Evolutionary conservation across 176 grass and related monocot species (phyloP).

Genomic region (Guadua angustifolia): DNA sequence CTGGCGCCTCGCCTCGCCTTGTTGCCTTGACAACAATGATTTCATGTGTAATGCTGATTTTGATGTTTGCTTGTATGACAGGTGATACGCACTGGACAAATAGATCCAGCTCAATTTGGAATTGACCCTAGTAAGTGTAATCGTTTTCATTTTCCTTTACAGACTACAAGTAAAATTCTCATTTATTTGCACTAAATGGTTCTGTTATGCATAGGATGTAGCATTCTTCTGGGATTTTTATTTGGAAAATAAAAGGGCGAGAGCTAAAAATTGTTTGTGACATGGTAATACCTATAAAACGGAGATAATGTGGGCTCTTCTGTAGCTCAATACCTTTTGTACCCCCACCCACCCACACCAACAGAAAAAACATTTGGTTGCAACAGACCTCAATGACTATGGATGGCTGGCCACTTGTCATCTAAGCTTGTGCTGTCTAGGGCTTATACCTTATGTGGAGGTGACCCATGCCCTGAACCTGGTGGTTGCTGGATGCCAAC

Average conservation of each 20-base stretch:
- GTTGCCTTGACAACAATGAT: background rate
- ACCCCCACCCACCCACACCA: background rate
- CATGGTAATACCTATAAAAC: constrained; percentile 9
- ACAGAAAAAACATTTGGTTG: background rate
- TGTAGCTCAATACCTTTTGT: background rate
- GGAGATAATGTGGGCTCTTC: background rate
- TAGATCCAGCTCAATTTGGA: constrained; percentile 92
- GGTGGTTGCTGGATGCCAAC: constrained; percentile 4
- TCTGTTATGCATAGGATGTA: background rate
- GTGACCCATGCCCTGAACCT: background rate
- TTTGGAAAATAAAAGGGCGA: constrained; percentile 4
- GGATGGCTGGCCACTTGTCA: background rate
- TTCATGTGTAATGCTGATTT: constrained; percentile 30
- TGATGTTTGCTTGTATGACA: constrained; percentile 46
- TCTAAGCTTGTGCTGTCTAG: constrained; percentile 11
- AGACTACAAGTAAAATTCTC: background rate
- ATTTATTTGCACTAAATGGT: background rate
- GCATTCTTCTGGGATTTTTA: background rate
- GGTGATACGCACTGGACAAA: constrained; percentile 91
- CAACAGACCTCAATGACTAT: background rate
- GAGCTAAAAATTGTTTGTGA: background rate
- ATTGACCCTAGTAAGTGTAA: constrained; percentile 93
- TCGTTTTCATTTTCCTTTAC: constrained; percentile 23
- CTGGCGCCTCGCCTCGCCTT: too few relatives aligned
- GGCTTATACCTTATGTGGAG: background rate